Evolutionary conservation across 2,329 filamentous ascomycete species (phyloP), one percentile per base, ranked within the genome.

Genomic region (Cercospora sp.): DNA sequence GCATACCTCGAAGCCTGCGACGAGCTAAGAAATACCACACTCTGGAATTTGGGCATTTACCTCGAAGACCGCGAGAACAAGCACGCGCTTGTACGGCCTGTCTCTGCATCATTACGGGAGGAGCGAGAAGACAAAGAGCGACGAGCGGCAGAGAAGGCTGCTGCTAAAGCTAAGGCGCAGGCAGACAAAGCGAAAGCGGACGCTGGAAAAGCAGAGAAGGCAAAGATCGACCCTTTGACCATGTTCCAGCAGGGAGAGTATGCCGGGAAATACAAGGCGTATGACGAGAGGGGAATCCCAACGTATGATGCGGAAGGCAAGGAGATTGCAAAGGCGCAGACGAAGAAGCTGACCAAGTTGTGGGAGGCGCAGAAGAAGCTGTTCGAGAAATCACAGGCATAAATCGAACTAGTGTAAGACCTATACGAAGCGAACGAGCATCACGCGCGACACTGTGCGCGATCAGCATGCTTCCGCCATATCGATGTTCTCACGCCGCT

Each of bases 341-440:
- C 82, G 61, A 97, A 97, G 85, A 94, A 92, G 83, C 79, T 97
- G 73, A 89, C 85, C 81, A 97, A 97, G 84, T 90, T 93, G 65
- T 97, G 92, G 92, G 91, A 96, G 74, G 89, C 85, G 78, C 94
- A 97, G 83, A 95, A 93, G 85, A 96, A 94, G 85, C 79, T 87
- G 67, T 90, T 94, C 78, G 90, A 94, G 71, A 88, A 89, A 70
- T 91, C 63, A 59, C 65, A 69, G 51, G 65, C 45, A 23, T 66
- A 57, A 23, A 1, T 26, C 45, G 18, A 16, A 26, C 12, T 3
- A 1, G 45, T 51, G 5, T 23, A 51, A 5, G 20, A 51, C 45
- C 20, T 23, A 26, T 26, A 26, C 18, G 20, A 51, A 6, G 20
- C 45, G 1, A 51, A 23, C 45, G 18, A 51, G 20, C 45, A 23